Conservation (phyloP, 441 rosid genomes). For the Pelargonium cotyledonis region DNA sequence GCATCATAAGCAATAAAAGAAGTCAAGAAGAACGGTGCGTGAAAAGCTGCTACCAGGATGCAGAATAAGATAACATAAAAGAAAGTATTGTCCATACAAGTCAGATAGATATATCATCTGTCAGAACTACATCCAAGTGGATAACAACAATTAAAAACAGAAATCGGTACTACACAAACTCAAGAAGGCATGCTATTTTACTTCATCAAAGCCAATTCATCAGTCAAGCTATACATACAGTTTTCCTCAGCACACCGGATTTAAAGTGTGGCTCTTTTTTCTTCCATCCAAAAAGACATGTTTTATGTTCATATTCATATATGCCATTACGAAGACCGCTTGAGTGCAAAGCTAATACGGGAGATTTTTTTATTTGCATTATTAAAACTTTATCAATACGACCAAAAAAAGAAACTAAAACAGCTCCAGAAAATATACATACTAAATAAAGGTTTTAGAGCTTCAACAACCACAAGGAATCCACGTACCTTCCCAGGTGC, state of each 20-base stretch:
- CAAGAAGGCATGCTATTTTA: background rate
- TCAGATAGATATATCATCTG: background rate
- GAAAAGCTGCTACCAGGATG: background rate
- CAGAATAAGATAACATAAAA: background rate
- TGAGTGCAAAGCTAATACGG: too few relatives aligned
- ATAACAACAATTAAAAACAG: background rate
- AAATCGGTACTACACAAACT: background rate
- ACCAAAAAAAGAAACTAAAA: too few relatives aligned
- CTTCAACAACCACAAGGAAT: constrained; percentile 7
- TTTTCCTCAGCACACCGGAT: too few relatives aligned
- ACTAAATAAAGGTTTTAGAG: background rate
- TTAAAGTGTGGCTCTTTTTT: too few relatives aligned
- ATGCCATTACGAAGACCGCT: too few relatives aligned
- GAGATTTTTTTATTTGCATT: too few relatives aligned
- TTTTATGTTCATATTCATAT: too few relatives aligned
- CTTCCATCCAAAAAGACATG: too few relatives aligned
- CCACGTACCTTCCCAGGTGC: constrained; percentile 78
- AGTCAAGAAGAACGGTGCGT: background rate
- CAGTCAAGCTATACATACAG: background rate
- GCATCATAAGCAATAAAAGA: background rate
- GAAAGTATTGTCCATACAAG: background rate
- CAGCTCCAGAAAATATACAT: too few relatives aligned
- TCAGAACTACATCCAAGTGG: background rate
- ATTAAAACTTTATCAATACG: too few relatives aligned
- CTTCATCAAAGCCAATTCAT: background rate